Evolutionary conservation across 768 basidiomycete genomes (phyloP).

Genomic region (Mycena galopus): DNA sequence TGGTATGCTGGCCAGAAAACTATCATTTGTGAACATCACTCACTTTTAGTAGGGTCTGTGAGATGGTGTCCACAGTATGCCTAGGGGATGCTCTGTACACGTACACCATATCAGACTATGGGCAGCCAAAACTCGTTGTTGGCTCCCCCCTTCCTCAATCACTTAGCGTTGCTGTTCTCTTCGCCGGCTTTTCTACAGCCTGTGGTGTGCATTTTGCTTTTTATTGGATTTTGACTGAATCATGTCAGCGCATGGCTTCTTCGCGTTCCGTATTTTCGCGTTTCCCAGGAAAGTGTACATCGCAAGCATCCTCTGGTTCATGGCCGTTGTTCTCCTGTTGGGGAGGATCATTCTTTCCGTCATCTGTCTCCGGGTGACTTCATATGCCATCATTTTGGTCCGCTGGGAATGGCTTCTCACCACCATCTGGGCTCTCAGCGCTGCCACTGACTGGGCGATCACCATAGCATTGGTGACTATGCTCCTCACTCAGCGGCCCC

Average conservation of each 20-base stretch:
- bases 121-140: neutral
- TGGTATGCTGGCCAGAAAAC: neutral
- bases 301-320: neutral
- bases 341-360: neutral
- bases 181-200: neutral
- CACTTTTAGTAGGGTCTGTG: neutral
- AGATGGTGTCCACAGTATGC: neutral
- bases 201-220: neutral
- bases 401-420: neutral
- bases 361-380: neutral
- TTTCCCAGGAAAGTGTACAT: neutral
- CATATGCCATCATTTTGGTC: neutral
- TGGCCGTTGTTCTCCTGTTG: neutral
- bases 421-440: neutral
- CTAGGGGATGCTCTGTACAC: neutral
- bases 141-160: neutral
- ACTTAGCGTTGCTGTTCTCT: neutral
- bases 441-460: neutral
- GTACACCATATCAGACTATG: slow-evolving; percentile 4
- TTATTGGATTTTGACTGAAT: neutral
- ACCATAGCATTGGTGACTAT: neutral
- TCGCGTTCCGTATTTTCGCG: slow-evolving; percentile 1
- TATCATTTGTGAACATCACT: neutral
- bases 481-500: neutral
- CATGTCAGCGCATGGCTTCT: slow-evolving; percentile 6